Conservation (phyloP, 805 yeast genomes). For the Candida manassasensis region DNA sequence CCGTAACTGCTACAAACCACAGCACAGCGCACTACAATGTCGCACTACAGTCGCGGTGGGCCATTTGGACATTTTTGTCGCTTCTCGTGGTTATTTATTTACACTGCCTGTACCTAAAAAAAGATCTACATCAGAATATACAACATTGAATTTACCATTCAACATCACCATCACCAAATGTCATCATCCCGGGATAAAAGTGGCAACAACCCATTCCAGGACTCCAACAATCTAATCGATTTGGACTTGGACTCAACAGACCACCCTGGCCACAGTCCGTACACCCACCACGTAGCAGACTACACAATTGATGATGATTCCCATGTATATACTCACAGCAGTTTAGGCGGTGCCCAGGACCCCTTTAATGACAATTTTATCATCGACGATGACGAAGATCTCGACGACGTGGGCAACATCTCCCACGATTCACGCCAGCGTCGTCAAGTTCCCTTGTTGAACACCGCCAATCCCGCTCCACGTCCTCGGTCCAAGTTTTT, state of each 20-base stretch:
- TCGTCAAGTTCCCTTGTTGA: constrained; percentile 25
- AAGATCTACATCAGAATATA: too few relatives aligned
- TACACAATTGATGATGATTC: not conserved
- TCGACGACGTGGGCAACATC: constrained; percentile 9
- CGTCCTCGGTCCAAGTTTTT: constrained; percentile 21
- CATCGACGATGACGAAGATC: constrained; percentile 33
- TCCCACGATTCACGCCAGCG: not conserved
- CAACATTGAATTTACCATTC: too few relatives aligned
- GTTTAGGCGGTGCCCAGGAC: constrained; percentile 5
- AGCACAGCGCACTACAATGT: too few relatives aligned
- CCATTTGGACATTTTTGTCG: too few relatives aligned
- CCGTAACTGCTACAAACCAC: too few relatives aligned
- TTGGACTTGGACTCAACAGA: constrained; percentile 18
- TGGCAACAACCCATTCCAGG: constrained; percentile 17
- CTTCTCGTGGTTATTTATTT: too few relatives aligned
- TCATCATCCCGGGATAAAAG: constrained; percentile 1
- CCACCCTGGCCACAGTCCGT: constrained; percentile 6
- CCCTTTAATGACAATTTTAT: constrained; percentile 34
- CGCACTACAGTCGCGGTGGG: too few relatives aligned
- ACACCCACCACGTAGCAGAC: constrained; percentile 6
- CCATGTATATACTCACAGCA: constrained; percentile 5
- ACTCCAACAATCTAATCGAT: constrained; percentile 28
- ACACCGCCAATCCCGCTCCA: constrained; percentile 18
- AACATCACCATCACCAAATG: too few relatives aligned
- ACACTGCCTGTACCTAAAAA: too few relatives aligned